These are phyloP conservation scores for Pisolithus sp. DNA, from an alignment of 768 basidiomycete species.

Conservation along the genomic window DNA sequence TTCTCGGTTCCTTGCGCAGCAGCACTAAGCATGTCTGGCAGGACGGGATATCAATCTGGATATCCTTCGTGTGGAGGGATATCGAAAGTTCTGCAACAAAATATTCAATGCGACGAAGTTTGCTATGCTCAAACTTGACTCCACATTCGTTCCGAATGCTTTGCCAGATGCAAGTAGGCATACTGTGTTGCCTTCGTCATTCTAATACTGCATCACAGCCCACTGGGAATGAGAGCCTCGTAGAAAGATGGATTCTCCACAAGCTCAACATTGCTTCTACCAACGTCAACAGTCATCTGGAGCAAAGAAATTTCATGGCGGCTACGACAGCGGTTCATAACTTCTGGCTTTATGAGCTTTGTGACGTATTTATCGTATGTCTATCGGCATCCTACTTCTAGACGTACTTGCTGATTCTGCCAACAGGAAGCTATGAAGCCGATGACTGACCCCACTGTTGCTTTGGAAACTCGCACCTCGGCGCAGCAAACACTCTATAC, in stretches of 20 bases:
- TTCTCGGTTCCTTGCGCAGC: neutral
- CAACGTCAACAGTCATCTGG: constrained; percentile 69
- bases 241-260: constrained; percentile 93
- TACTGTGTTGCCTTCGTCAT: neutral
- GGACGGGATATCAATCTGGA: constrained; percentile 97
- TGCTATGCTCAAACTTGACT: constrained; percentile 95
- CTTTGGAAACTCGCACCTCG: constrained; percentile 58
- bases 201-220: constrained; percentile 42
- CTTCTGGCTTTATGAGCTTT: constrained; percentile 99
- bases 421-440: constrained; percentile 96
- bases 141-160: constrained; percentile 69
- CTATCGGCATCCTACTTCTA: constrained; percentile 1
- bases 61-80: constrained; percentile 92
- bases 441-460: constrained; percentile 78
- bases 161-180: constrained; percentile 50
- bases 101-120: constrained; percentile 99
- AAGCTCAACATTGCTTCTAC: constrained; percentile 79
- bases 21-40: constrained; percentile 22
- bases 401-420: neutral
- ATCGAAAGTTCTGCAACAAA: constrained; percentile 99
- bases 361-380: constrained; percentile 94
- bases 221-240: constrained; percentile 84
- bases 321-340: constrained; percentile 82
- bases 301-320: constrained; percentile 85
- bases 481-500: constrained; percentile 96